Conservation (phyloP, 2,329 filamentous ascomycete species). For the Phaeomoniella chlamydospora region DNA sequence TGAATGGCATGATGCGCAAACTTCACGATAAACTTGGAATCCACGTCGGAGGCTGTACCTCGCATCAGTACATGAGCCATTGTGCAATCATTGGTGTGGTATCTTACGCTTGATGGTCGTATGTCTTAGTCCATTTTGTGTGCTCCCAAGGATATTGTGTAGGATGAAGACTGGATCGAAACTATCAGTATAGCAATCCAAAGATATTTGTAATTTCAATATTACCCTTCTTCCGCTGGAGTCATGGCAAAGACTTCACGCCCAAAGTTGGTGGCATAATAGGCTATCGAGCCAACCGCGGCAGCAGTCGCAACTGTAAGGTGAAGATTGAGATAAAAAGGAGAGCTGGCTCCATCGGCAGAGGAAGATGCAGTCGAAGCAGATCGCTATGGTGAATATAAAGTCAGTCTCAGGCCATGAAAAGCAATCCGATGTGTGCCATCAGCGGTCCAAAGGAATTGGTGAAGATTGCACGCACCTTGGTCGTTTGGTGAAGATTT, state of each 20-base stretch:
- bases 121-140: slow-evolving; percentile 81
- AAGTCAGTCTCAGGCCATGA: slow-evolving; percentile 16
- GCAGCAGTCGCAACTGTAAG: slow-evolving; percentile 74
- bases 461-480: slow-evolving; percentile 49
- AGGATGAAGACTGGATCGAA: slow-evolving; percentile 61
- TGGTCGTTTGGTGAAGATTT: slow-evolving; percentile 55
- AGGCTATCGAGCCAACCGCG: slow-evolving; percentile 78
- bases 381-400: slow-evolving; percentile 31
- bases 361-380: slow-evolving; percentile 57
- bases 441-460: slow-evolving; percentile 18
- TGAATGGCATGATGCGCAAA: slow-evolving; percentile 96
- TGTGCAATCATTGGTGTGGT: no score
- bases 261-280: slow-evolving; percentile 96
- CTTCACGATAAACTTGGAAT: slow-evolving; percentile 98
- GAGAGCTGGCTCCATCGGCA: slow-evolving; percentile 56
- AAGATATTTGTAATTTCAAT: slow-evolving; percentile 8
- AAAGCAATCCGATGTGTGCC: slow-evolving; percentile 9
- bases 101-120: slow-evolving; percentile 88
- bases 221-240: slow-evolving; percentile 95
- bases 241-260: slow-evolving; percentile 77
- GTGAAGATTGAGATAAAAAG: slow-evolving; percentile 73
- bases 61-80: no score
- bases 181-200: slow-evolving; percentile 12
- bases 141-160: slow-evolving; percentile 95
- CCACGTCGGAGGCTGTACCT: slow-evolving; percentile 73